phyloP scores from a whole-genome alignment of 2,329 filamentous ascomycete species.

The Xylariales sp. region DNA sequence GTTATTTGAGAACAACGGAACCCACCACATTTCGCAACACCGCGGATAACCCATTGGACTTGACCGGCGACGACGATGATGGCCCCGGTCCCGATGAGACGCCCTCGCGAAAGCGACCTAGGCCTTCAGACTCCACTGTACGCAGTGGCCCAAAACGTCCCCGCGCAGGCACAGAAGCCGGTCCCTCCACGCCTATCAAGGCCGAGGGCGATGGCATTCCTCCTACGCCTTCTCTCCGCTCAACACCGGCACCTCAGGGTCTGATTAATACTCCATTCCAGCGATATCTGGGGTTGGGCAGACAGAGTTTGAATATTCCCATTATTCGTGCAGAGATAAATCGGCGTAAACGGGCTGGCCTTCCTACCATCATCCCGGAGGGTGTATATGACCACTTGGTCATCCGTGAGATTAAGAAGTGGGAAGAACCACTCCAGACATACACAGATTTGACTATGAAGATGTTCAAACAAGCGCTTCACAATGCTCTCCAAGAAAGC shows the following conservation, averaged over 20 bases:
- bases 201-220: conserved; percentile 24
- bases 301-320: conserved; percentile 39
- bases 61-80: conserved; percentile 22
- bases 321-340: conserved; percentile 52
- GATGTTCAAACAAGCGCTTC: conserved; percentile 42
- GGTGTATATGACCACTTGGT: conserved; percentile 58
- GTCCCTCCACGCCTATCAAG: conserved; percentile 26
- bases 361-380: conserved; percentile 54
- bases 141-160: conserved; percentile 20
- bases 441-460: conserved; percentile 44
- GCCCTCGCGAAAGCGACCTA: conserved; percentile 18
- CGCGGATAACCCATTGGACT: conserved; percentile 15
- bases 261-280: no score
- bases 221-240: no score
- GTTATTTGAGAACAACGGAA: conserved; percentile 20
- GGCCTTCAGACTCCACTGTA: conserved; percentile 25
- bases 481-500: conserved; percentile 40
- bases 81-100: conserved; percentile 12
- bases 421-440: conserved; percentile 47
- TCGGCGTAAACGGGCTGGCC: conserved; percentile 49
- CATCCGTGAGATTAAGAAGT: conserved; percentile 51
- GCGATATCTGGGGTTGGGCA: conserved; percentile 31
- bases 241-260: no score
- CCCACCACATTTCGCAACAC: conserved; percentile 11
- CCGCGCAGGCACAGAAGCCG: conserved; percentile 14